Conservation (phyloP, 2,329 filamentous ascomycete species). For the Colletotrichum plurivorum region DNA sequence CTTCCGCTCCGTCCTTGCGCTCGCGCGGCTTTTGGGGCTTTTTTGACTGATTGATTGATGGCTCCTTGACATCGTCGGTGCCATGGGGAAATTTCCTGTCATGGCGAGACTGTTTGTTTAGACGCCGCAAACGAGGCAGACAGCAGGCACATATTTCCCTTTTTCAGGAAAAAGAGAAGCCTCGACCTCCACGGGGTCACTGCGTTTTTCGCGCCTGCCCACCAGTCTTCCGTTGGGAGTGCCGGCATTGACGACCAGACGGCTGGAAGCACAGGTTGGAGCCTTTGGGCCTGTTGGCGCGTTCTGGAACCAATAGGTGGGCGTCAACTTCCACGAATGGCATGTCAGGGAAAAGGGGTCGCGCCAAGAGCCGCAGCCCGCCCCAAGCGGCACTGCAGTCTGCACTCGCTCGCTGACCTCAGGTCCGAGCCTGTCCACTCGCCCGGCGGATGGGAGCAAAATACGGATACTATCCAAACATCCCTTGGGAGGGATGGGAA, state of each 20-base stretch:
- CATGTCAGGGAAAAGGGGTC: slow-evolving; percentile 33
- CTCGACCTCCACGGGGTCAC: neutral
- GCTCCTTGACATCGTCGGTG: slow-evolving; percentile 34
- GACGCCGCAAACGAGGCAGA: neutral
- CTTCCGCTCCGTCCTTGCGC: slow-evolving; percentile 12
- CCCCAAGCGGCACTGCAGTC: slow-evolving; percentile 5
- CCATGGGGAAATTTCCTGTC: slow-evolving; percentile 15
- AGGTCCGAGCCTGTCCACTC: slow-evolving; percentile 17
- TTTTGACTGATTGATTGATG: slow-evolving; percentile 26
- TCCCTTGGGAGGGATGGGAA: slow-evolving; percentile 9
- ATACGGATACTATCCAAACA: neutral
- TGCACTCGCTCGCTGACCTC: slow-evolving; percentile 9
- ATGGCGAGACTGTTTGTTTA: slow-evolving; percentile 16
- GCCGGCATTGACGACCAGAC: slow-evolving; percentile 5
- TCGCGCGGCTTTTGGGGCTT: slow-evolving; percentile 20
- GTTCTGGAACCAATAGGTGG: slow-evolving; percentile 30
- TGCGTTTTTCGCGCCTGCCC: neutral
- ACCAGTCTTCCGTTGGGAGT: neutral
- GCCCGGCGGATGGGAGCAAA: slow-evolving; percentile 1
- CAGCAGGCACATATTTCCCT: too few species aligned
- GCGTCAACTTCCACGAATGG: slow-evolving; percentile 30
- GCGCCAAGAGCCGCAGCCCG: slow-evolving; percentile 23
- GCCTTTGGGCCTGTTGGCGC: slow-evolving; percentile 4
- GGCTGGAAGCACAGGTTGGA: neutral
- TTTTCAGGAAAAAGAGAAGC: too few species aligned